These are phyloP conservation scores for Gaertneriomyces semiglobifer DNA, from an alignment of 192 early-diverging fungal species.

Conservation along the genomic window DNA sequence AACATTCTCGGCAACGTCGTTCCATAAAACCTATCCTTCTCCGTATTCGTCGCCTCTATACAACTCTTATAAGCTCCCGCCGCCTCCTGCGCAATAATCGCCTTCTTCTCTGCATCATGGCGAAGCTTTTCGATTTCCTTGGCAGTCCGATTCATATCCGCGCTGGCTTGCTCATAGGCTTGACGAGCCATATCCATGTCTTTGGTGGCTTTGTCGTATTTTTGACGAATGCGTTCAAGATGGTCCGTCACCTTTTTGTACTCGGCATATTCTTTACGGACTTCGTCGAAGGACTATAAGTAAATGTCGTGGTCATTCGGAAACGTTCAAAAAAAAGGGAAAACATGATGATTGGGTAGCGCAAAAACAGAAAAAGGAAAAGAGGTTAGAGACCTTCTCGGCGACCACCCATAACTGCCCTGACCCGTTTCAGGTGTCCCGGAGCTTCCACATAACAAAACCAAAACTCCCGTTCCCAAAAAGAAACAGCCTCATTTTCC, in stretches of 20 bases:
- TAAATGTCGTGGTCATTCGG: too few species aligned
- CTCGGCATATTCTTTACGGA: conserved; percentile 31
- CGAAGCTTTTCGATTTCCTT: conserved; percentile 35
- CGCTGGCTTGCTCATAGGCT: conserved; percentile 29
- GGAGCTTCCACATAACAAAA: too few species aligned
- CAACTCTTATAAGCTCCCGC: conserved; percentile 34
- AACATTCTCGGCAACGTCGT: conserved; percentile 34
- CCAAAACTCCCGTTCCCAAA: background rate
- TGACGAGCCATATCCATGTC: conserved; percentile 36
- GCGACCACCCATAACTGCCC: too few species aligned
- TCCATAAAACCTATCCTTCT: conserved; percentile 34
- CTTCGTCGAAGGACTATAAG: conserved; percentile 41
- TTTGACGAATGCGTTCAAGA: conserved; percentile 39
- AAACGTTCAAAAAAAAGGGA: background rate
- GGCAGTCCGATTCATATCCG: conserved; percentile 37
- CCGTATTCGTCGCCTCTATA: conserved; percentile 43
- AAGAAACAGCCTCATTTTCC: background rate
- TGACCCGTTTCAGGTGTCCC: too few species aligned
- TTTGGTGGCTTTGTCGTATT: conserved; percentile 39
- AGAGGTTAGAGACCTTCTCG: too few species aligned
- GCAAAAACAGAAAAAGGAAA: background rate
- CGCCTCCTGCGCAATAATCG: conserved; percentile 31
- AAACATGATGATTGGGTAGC: too few species aligned
- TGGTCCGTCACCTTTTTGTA: conserved; percentile 26
- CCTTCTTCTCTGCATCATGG: conserved; percentile 43